phyloP scores from a whole-genome alignment of 192 early-diverging fungal species.

The Backusella parvicylindrica region DNA sequence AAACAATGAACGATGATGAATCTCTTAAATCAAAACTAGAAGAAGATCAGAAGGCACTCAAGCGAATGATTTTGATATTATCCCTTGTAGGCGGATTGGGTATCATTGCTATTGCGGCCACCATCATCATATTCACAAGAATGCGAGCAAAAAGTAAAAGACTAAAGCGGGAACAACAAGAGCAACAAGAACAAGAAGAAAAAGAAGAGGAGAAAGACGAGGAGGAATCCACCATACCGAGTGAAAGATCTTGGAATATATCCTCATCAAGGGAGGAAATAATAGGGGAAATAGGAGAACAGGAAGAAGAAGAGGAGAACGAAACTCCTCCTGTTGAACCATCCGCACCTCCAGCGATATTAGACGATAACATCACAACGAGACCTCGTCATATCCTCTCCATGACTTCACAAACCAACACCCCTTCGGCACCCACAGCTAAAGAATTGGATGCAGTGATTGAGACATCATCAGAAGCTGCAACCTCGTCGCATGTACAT shows the following conservation, averaged over 20 bases:
- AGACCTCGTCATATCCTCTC: constrained; percentile 1
- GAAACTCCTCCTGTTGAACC: not conserved
- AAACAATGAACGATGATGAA: not conserved
- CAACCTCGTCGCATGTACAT: not conserved
- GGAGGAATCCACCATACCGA: not conserved
- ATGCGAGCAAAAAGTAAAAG: not conserved
- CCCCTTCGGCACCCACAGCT: constrained; percentile 25
- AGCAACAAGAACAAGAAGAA: not conserved
- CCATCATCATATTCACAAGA: constrained; percentile 19
- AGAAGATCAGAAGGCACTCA: constrained; percentile 22
- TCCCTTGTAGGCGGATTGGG: constrained; percentile 23
- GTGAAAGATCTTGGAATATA: not conserved
- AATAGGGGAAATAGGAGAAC: not conserved
- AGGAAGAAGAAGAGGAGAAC: not conserved
- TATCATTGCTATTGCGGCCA: constrained; percentile 8
- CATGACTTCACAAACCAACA: not conserved
- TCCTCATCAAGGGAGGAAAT: not conserved
- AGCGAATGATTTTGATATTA: constrained; percentile 19
- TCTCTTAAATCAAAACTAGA: constrained; percentile 11
- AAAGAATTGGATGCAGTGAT: constrained; percentile 13
- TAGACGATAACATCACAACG: not conserved
- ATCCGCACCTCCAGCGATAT: constrained; percentile 12
- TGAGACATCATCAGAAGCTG: not conserved
- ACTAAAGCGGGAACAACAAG: not conserved
- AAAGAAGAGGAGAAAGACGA: not conserved